These are phyloP conservation scores for Sphaerobolus stellatus DNA, from an alignment of 1,284 basidiomycete species.

Conservation along the genomic window DNA sequence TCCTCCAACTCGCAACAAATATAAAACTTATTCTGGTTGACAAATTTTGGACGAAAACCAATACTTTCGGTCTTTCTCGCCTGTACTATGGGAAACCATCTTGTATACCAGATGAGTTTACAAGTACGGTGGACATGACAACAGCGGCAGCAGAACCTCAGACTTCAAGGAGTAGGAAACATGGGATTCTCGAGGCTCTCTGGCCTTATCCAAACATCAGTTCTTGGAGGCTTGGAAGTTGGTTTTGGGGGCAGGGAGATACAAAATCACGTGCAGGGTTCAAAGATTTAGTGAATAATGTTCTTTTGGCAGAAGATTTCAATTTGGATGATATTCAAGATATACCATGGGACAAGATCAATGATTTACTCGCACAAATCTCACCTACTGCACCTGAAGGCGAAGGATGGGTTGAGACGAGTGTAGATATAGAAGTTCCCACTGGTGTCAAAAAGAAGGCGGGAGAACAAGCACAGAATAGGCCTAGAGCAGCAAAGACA, in stretches of 20 bases:
- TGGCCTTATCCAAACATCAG: neutral
- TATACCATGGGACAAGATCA: neutral
- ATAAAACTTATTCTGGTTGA: neutral
- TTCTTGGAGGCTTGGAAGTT: neutral
- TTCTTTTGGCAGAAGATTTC: neutral
- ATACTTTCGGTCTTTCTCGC: neutral
- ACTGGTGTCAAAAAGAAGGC: conserved; percentile 5
- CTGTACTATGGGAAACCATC: neutral
- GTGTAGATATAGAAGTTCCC: conserved; percentile 22
- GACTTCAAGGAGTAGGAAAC: neutral
- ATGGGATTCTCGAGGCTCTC: neutral
- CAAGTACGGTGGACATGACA: neutral
- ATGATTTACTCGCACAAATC: neutral
- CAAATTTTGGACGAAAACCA: neutral
- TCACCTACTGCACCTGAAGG: neutral
- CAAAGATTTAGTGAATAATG: neutral
- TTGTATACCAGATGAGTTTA: neutral
- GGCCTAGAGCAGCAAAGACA: neutral
- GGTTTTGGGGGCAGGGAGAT: neutral
- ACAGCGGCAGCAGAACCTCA: neutral
- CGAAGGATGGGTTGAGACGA: conserved; percentile 12
- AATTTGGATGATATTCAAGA: neutral
- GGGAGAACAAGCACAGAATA: neutral
- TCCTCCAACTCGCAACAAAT: neutral
- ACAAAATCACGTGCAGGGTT: neutral